Evolutionary conservation across 192 early-diverging fungal species (phyloP).

Genomic region (Chytriomyces sp.): DNA sequence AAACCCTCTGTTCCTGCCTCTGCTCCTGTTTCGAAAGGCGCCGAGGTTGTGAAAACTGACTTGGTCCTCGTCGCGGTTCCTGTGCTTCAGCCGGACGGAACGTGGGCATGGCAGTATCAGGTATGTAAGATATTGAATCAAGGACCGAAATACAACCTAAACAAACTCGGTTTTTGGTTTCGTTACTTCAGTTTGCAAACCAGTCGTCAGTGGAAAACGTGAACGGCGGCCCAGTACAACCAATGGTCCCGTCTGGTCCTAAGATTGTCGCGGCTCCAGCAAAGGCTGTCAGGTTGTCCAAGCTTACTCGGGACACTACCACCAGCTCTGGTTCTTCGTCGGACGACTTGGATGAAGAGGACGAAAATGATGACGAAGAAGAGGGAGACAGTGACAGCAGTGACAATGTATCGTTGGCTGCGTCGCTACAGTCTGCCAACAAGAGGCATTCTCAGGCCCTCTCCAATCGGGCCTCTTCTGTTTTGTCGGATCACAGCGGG

Average conservation of each 20-base stretch:
- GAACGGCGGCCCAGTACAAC: background rate
- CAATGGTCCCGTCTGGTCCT: background rate
- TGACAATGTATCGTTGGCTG: conserved; percentile 24
- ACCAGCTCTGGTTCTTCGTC: too few species aligned
- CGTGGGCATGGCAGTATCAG: conserved; percentile 32
- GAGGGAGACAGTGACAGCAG: conserved; percentile 9
- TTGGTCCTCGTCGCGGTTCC: conserved; percentile 30
- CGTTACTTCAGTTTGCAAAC: conserved; percentile 21
- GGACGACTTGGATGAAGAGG: background rate
- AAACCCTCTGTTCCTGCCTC: too few species aligned
- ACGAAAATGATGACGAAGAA: conserved; percentile 11
- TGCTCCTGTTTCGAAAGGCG: background rate
- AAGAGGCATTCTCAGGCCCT: conserved; percentile 2
- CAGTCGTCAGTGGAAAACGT: conserved; percentile 17
- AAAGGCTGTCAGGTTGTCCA: too few species aligned
- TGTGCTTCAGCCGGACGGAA: conserved; percentile 25
- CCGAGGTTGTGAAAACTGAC: conserved; percentile 27
- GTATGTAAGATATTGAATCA: background rate
- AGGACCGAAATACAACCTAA: background rate
- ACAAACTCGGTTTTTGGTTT: background rate
- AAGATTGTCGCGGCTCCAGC: background rate
- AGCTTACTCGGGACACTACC: too few species aligned
- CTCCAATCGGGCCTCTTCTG: background rate
- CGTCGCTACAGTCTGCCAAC: conserved; percentile 19
- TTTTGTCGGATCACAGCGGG: background rate